Evolutionary conservation across 2,329 filamentous ascomycete species (phyloP), one percentile per base, ranked within the genome.

Genomic region (Hypocrella siamensis): DNA sequence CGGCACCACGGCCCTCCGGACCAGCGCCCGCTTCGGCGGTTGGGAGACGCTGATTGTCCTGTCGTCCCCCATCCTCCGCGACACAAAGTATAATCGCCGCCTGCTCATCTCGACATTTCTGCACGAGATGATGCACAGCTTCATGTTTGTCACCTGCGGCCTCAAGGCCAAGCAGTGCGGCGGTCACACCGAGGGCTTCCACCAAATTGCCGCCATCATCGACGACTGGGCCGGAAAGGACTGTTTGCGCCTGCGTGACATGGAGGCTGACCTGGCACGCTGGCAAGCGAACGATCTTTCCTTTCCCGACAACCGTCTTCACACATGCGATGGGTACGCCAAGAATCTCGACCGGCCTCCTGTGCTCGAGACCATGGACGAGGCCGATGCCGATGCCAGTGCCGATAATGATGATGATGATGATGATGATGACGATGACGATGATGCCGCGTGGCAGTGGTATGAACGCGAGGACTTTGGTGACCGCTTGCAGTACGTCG

Each of bases 111-210:
- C 68, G 6, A 74, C 73, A 0, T 76, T 79, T 39, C 44, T 79
- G 29, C 74, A 78, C 44, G 74, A 79, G 50, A 63, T 77, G 41
- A 72, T 78, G 30, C 73, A 78, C 51, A 72, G 71, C 49, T 78
- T 75, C 44, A 54, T 78, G 12, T 78, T 78, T 40, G 64, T 78
- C 35, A 58, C 55, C 31, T 75, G 70, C 41, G 73, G 73, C 4
- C 67, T 72, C 45, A 58, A 62, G 27, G 71, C 71, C 0, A 54
- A 63, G 22, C 52, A 58, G 17, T 56, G 60, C 26, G 71, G 70
- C 9, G 73, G 73, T 1, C 73, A 78, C 40, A 77, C 73, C 2
- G 46, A 56, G 2, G 73, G 70, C 2, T 78, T 78, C 42, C 56
- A 58, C 18, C 56, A 56, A 28, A 76, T 78, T 38, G 72, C 71